These are phyloP conservation scores for Gigaspora rosea DNA, from an alignment of 192 early-diverging fungal species.

Conservation along the genomic window DNA sequence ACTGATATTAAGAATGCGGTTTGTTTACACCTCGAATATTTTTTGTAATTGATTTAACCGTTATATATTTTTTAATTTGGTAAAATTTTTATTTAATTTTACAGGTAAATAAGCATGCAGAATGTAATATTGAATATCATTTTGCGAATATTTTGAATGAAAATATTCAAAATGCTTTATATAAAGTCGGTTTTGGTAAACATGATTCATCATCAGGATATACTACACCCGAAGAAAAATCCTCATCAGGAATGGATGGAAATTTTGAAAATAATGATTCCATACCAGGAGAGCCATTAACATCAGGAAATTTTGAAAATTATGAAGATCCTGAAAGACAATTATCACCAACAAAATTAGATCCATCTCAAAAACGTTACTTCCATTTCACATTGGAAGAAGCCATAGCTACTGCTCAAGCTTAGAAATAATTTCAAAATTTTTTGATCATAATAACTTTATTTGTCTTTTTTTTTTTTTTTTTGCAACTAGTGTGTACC, in stretches of 20 bases:
- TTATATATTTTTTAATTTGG: neutral
- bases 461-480: too few relatives aligned
- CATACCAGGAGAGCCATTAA: too few relatives aligned
- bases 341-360: neutral
- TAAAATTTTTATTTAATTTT: neutral
- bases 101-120: conserved; percentile 40
- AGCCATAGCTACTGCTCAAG: conserved; percentile 1
- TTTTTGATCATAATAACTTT: too few relatives aligned
- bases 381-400: conserved; percentile 21
- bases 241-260: neutral
- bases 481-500: too few relatives aligned
- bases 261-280: neutral
- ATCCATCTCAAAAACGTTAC: neutral
- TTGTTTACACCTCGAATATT: neutral
- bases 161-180: neutral
- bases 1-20: conserved; percentile 48
- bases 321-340: neutral
- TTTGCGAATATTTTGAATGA: conserved; percentile 37
- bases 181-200: neutral
- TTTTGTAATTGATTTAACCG: neutral
- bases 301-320: neutral
- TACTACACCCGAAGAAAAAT: neutral
- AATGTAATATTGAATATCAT: conserved; percentile 41
- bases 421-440: too few relatives aligned
- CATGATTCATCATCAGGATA: neutral